Base-by-base conservation (phyloP, 345 rosid species). In the Eucalyptus erythrocorys region DNA sequence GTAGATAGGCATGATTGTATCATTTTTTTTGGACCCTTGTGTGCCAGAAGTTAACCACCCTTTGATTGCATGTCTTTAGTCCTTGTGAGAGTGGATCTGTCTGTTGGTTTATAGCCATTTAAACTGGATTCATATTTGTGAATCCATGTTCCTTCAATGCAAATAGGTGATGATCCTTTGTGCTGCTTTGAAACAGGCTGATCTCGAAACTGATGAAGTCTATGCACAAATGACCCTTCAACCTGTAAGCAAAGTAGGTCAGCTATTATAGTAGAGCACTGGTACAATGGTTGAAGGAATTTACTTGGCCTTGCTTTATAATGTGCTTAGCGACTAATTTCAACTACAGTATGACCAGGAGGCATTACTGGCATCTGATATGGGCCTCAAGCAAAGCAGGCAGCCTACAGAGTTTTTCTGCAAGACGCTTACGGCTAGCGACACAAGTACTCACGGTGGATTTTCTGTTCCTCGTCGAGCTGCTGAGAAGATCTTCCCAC, bases 401-500 rank as follows among this genome's bases (percentile, higher is more conserved):
- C 98, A 96, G 88, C 99, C 98, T 86, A 57, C 98, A 17, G 99
- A 98, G 92, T 98, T 96, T 93, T 98, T 98, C 94, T 97, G 99
- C 92, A 98, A 98, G 93, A 96, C 97, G 80, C 97, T 97, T 71
- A 97, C 99, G 24, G 99, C 99, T 22, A 97, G 99, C 87, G 99
- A 97, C 89, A 97, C 99, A 37, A 97, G 99, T 90, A 96, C 99
- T 47, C 99, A 96, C 48, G 99, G 99, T 87, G 99, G 99, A 51
- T 97, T 97, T 91, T 97, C 98, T 64, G 99, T 97, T 48, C 99
- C 99, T 48, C 98, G 99, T 17, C 94, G 99, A 90, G 96, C 99
- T 81, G 99, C 99, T 55, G 99, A 97, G 94, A 97, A 96, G 92
- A 96, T 96, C 59, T 97, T 97, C 91, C 99, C 99, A 51, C 92